Conservation (phyloP, 352 stramenopile genomes). For the Poterioochromonas sp. region DNA sequence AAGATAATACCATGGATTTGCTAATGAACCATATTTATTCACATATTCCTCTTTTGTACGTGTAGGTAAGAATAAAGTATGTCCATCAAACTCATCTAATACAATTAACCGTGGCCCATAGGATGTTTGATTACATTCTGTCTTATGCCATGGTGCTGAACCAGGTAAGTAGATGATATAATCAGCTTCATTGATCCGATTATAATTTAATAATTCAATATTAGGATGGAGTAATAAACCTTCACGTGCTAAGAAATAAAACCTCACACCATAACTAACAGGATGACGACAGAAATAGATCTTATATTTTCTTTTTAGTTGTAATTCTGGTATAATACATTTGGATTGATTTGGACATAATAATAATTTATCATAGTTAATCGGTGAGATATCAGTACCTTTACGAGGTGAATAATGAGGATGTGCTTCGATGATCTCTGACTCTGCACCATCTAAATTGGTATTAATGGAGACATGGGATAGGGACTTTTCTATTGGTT, state of each 20-base stretch:
- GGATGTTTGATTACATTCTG: neutral
- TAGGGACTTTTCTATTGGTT: too few species aligned
- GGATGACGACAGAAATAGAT: conserved; percentile 35
- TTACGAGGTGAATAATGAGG: neutral
- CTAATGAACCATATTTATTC: neutral
- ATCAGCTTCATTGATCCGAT: conserved; percentile 8
- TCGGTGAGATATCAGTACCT: conserved; percentile 4
- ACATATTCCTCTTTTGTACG: neutral
- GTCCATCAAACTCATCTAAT: conserved; percentile 38
- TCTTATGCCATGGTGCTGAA: conserved; percentile 17
- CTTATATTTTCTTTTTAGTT: conserved; percentile 22
- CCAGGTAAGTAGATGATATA: conserved; percentile 35
- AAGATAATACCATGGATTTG: conserved; percentile 21
- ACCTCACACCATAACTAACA: conserved; percentile 20
- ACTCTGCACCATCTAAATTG: too few species aligned
- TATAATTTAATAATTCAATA: conserved; percentile 16
- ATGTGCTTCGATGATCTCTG: too few species aligned
- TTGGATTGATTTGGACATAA: conserved; percentile 21
- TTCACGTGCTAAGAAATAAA: conserved; percentile 34
- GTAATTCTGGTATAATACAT: conserved; percentile 28
- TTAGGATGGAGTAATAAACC: conserved; percentile 33
- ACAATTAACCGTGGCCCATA: conserved; percentile 29
- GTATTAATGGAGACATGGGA: too few species aligned
- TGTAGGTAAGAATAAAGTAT: neutral
- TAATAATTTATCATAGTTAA: neutral